Evolutionary conservation across 768 basidiomycete genomes (phyloP).

Genomic region (Tulasnella sp.): DNA sequence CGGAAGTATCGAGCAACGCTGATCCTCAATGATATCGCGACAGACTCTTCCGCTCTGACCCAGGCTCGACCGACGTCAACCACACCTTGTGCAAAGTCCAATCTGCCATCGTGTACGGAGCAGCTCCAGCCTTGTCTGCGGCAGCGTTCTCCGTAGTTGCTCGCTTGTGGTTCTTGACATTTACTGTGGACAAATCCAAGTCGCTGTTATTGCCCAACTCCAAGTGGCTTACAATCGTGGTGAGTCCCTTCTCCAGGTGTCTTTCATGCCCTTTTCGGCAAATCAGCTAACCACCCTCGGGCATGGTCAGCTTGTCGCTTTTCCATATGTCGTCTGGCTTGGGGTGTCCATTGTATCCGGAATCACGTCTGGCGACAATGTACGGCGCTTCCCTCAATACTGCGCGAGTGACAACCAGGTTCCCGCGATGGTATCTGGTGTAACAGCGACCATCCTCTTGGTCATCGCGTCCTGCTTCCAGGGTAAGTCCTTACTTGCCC

Average conservation of each 20-base stretch:
- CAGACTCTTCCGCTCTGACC: conserved; percentile 7
- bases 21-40: not conserved
- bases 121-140: not conserved
- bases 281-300: not conserved
- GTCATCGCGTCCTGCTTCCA: not conserved
- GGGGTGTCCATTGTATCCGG: conserved; percentile 1
- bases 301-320: not conserved
- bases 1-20: not conserved
- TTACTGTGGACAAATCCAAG: not conserved
- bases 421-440: not conserved
- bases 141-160: conserved; percentile 2
- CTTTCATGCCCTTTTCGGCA: not conserved
- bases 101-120: conserved; percentile 9
- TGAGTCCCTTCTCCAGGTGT: not conserved
- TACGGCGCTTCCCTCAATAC: not conserved
- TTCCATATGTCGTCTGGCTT: conserved; percentile 8
- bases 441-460: not conserved
- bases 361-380: not conserved
- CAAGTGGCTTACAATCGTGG: not conserved
- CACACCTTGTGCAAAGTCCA: conserved; percentile 6
- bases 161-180: conserved; percentile 11
- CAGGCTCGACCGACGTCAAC: not conserved
- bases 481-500: not conserved
- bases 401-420: conserved; percentile 12
- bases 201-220: not conserved